phyloP scores from a whole-genome alignment of 2,329 filamentous ascomycete genomes.

The Ophiocordyceps polyrhachis-furcata region DNA sequence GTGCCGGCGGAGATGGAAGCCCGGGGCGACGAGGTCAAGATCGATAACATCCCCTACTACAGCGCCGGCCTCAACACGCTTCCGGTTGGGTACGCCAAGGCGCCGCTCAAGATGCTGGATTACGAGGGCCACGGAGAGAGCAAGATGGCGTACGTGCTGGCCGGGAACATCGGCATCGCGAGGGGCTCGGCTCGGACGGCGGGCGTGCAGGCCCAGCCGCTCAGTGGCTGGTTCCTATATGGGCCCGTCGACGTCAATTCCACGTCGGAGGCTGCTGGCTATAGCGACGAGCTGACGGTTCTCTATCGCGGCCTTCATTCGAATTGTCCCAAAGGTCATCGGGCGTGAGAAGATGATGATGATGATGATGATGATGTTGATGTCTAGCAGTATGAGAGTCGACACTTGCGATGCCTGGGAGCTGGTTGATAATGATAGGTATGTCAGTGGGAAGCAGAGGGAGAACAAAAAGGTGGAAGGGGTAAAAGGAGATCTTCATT shows the following conservation, averaged over 20 bases:
- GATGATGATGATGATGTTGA: not conserved
- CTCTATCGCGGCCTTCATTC: not conserved
- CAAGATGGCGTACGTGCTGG: slow-evolving; percentile 15
- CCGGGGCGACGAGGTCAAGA: slow-evolving; percentile 3
- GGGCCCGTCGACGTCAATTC: slow-evolving; percentile 12
- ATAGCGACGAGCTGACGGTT: not conserved
- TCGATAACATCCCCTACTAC: slow-evolving; percentile 13
- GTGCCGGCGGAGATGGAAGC: slow-evolving; percentile 4
- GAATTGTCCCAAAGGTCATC: not conserved
- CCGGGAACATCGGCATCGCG: slow-evolving; percentile 18
- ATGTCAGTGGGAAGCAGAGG: too few relatives aligned
- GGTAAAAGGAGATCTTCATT: too few relatives aligned
- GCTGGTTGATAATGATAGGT: too few relatives aligned
- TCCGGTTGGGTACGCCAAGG: slow-evolving; percentile 20
- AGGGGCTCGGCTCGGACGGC: slow-evolving; percentile 5
- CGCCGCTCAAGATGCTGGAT: slow-evolving; percentile 19
- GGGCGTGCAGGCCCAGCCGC: slow-evolving; percentile 12
- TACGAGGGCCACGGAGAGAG: slow-evolving; percentile 3
- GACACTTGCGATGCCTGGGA: too few relatives aligned
- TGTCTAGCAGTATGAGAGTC: too few relatives aligned
- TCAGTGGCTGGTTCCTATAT: slow-evolving; percentile 22
- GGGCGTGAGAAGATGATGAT: not conserved
- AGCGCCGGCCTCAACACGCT: slow-evolving; percentile 10
- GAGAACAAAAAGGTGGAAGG: too few relatives aligned
- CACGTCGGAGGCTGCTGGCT: slow-evolving; percentile 3